Base-by-base conservation (phyloP, 2,329 filamentous ascomycete species). In the Ophiostoma triangulosporum region DNA sequence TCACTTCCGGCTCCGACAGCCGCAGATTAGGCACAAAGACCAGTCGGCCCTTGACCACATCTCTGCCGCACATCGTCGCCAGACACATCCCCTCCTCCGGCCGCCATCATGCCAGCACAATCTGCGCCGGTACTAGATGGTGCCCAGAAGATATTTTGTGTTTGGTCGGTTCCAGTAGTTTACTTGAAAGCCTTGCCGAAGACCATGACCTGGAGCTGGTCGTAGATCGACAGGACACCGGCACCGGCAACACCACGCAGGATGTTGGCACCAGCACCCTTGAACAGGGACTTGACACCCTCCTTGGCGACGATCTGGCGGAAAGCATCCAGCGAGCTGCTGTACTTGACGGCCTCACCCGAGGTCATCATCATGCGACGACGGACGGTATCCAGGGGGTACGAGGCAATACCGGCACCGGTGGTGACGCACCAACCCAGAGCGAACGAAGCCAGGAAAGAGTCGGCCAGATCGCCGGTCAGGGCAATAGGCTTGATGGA, bases 331-430 rank as follows among this genome's bases (percentile, higher is more conserved):
- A 97, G 67, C 64, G 93, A 95, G 72, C 83, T 87, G 75, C 86
- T 88, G 88, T 98, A 98, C 88, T 98, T 98, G 84, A 98, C 93
- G 80, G 93, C 93, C 88, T 94, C 78, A 76, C 81, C 80, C 62
- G 78, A 84, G 68, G 93, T 98, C 93, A 98, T 98, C 93, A 98
- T 98, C 93, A 98, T 98, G 80, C 93, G 93, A 84, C 93, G 90
- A 83, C 93, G 93, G 81, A 98, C 89, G 71, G 93, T 98, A 77
- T 98, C 93, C 71, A 98, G 89, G 79, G 93, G 93, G 83, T 98
- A 98, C 70, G 93, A 97, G 77, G 93, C 93, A 75, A 98, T 95
- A 95, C 93, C 93, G 75, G 93, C 93, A 94, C 86, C 93, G 73
- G 93, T 98, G 79, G 93, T 98, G 82, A 98, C 93, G 75, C 80